Evolutionary conservation across 2,329 filamentous ascomycete genomes (phyloP).

Genomic region (Catunica adiposa): DNA sequence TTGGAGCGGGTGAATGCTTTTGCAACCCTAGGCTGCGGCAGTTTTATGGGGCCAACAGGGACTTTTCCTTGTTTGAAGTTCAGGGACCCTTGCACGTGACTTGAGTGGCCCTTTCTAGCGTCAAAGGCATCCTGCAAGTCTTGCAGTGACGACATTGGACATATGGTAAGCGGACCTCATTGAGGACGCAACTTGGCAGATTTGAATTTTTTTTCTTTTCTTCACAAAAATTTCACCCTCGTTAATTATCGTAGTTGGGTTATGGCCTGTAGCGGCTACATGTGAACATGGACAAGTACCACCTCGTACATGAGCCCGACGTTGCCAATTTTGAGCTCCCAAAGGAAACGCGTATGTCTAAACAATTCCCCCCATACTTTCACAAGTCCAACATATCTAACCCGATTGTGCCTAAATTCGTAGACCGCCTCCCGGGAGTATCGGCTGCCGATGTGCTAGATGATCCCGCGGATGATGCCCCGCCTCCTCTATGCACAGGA

Average conservation of each 20-base stretch:
- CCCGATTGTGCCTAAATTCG: background rate
- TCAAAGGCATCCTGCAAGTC: background rate
- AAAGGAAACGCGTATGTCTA: constrained; percentile 32
- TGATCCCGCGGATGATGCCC: constrained; percentile 32
- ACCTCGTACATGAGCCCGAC: constrained; percentile 42
- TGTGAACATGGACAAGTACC: constrained; percentile 35
- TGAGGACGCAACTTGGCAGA: background rate
- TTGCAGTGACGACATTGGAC: background rate
- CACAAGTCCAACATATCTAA: background rate
- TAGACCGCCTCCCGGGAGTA: constrained; percentile 62
- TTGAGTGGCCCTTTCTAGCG: background rate
- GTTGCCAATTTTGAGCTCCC: constrained; percentile 41
- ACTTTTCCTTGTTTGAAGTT: background rate
- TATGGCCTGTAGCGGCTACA: background rate
- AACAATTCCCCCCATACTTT: background rate
- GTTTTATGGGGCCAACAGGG: background rate
- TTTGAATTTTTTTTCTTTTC: no score
- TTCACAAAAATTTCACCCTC: background rate
- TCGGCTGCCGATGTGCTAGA: constrained; percentile 58
- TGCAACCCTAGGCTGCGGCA: background rate
- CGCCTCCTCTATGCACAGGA: constrained; percentile 39
- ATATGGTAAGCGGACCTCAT: background rate
- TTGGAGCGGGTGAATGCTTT: background rate
- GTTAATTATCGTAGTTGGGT: background rate
- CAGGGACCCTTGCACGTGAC: background rate